Conservation (phyloP, 495 filamentous ascomycete species). For the Penicillium pancosmium region DNA sequence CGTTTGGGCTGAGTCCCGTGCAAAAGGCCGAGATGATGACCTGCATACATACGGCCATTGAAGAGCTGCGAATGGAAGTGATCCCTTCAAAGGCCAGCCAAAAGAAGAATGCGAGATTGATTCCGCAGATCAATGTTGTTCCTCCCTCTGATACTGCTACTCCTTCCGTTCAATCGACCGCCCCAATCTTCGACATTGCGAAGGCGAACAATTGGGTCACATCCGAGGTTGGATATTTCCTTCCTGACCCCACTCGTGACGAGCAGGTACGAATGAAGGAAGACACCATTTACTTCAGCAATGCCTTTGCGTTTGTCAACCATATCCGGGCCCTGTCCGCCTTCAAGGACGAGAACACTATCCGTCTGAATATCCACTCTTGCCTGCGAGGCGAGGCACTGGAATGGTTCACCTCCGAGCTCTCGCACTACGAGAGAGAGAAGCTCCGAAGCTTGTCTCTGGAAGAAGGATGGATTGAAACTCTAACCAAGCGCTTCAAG, state of each 20-base stretch:
- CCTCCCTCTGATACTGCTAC: background rate
- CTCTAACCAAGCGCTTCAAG: background rate
- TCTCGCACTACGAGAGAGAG: conserved; percentile 2
- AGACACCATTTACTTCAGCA: background rate
- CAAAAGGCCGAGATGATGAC: background rate
- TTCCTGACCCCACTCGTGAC: background rate
- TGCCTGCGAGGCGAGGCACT: conserved; percentile 3
- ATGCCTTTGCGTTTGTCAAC: conserved; percentile 1
- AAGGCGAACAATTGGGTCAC: background rate
- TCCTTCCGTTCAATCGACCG: background rate
- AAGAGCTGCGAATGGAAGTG: background rate
- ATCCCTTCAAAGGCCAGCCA: background rate
- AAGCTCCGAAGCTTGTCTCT: background rate
- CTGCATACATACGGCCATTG: background rate
- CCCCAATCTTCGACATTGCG: background rate
- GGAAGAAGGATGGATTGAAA: conserved; percentile 1
- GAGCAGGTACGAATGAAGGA: background rate
- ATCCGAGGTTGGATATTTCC: background rate
- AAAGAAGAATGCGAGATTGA: background rate
- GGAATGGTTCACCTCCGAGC: conserved; percentile 7
- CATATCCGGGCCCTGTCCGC: background rate
- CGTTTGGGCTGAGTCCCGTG: background rate
- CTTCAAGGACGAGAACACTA: background rate
- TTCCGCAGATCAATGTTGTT: background rate
- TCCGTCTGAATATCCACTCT: background rate